These are phyloP conservation scores for Silene conica DNA, from an alignment of 148 eudicot species.

Conservation along the genomic window DNA sequence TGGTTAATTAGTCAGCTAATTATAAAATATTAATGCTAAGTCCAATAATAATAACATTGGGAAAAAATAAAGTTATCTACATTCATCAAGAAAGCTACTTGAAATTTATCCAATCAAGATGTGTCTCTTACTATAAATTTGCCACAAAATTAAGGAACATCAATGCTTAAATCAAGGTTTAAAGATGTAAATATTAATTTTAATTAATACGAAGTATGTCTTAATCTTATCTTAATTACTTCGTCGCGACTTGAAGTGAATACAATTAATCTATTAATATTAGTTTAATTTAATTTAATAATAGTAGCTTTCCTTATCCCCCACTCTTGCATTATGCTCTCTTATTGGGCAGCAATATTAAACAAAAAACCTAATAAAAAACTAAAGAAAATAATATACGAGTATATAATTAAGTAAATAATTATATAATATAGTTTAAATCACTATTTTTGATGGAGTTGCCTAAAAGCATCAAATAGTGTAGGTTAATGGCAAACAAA, in stretches of 20 bases:
- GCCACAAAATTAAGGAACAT: constrained; percentile 13
- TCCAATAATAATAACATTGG: neutral
- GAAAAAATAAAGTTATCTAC: constrained; percentile 3
- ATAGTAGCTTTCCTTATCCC: constrained; percentile 5
- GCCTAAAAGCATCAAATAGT: constrained; percentile 24
- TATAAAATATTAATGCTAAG: neutral
- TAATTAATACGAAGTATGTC: neutral
- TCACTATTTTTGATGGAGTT: neutral
- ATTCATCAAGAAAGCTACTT: constrained; percentile 6
- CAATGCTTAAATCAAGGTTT: constrained; percentile 17
- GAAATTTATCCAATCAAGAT: constrained; percentile 8
- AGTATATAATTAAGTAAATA: neutral
- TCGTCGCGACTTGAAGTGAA: neutral
- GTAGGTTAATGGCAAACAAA: constrained; percentile 40
- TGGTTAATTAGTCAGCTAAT: neutral
- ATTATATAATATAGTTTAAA: no score
- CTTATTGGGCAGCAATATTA: constrained; percentile 23
- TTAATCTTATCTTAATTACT: neutral
- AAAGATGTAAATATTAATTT: neutral
- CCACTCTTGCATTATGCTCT: constrained; percentile 16
- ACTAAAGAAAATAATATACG: neutral
- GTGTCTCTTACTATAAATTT: constrained; percentile 6
- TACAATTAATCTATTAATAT: neutral
- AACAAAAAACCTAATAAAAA: neutral
- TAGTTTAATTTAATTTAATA: neutral